Evolutionary conservation across 2,329 filamentous ascomycete species (phyloP).

Genomic region (Colletotrichum kahawae): DNA sequence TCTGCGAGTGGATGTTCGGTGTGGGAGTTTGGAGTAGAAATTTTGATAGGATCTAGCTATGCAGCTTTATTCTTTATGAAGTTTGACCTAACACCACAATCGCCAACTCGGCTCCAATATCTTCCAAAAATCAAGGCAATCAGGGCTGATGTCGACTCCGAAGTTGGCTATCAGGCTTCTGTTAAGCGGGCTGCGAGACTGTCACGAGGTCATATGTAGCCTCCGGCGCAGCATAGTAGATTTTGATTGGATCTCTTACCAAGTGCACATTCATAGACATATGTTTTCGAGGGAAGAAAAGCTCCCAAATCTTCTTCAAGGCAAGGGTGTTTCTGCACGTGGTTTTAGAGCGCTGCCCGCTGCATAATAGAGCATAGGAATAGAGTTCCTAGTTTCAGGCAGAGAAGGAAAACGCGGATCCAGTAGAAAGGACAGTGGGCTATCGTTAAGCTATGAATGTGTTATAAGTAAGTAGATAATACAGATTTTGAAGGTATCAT

Average conservation of each 20-base stretch:
- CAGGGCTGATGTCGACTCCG: background rate
- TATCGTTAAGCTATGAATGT: background rate
- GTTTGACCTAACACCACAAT: background rate
- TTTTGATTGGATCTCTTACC: background rate
- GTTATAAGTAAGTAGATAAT: background rate
- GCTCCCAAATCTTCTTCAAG: background rate
- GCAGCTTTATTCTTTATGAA: accelerated
- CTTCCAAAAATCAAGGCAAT: background rate
- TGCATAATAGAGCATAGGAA: background rate
- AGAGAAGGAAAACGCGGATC: background rate
- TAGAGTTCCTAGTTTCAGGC: background rate
- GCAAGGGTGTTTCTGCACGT: background rate
- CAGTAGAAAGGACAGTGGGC: background rate
- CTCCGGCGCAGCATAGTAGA: background rate
- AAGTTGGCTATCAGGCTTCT: background rate
- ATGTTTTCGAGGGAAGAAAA: accelerated
- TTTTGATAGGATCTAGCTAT: background rate
- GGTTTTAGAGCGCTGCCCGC: background rate
- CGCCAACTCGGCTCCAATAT: background rate
- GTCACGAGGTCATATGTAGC: background rate
- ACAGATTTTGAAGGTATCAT: background rate
- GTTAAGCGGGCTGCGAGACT: background rate
- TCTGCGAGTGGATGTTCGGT: background rate
- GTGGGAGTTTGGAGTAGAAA: background rate
- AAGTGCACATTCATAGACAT: background rate